Evolutionary conservation across 768 basidiomycete genomes (phyloP), one percentile per base, ranked within the genome.

Genomic region (Rossbeevera mucosa): DNA sequence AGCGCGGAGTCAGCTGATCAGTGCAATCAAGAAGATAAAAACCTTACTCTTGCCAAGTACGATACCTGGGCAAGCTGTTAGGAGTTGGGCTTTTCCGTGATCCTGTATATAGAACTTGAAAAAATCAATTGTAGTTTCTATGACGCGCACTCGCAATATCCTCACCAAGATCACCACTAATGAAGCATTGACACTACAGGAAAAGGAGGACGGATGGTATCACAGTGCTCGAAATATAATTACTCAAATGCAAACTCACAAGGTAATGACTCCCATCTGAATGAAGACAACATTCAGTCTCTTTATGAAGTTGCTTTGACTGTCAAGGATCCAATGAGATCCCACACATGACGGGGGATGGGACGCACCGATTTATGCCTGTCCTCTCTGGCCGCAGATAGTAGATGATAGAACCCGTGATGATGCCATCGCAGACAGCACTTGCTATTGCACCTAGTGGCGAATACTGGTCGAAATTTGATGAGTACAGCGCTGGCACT

Each of bases 11-110:
- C 3, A 24, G 7, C 7, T 12, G 2, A 13, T 50, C 3, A 51
- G 31, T 22, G 20, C 21, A 5, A 18, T 1, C 21, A 16, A 25
- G 26, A 13, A 1, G 20, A 20, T 3, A 0, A 4, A 4, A 5
- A n/a, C 20, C 56, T 43, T 25, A 66, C 65, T 44, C 33, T 67
- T 59, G 30, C 52, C 43, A 7, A 67, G n/a, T 7, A 62, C 2
- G 8, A 38, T 2, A 8, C 56, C 56, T 13, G 65, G 60, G 0
- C 26, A 44, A 7, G 60, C 49, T 5, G 22, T 44, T 1, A 64
- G 45, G 33, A 49, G 58, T 13, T 50, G 45, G 12, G 41, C 14
- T 1, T 28, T 3, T 1, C 40, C 33, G 0, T 16, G 4, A 45
- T 46, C 25, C 26, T 64, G 64, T 24, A 56, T 20, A 26, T 44